Conservation (phyloP, 495 filamentous ascomycete genomes). For the Hypoxylon perforatum region DNA sequence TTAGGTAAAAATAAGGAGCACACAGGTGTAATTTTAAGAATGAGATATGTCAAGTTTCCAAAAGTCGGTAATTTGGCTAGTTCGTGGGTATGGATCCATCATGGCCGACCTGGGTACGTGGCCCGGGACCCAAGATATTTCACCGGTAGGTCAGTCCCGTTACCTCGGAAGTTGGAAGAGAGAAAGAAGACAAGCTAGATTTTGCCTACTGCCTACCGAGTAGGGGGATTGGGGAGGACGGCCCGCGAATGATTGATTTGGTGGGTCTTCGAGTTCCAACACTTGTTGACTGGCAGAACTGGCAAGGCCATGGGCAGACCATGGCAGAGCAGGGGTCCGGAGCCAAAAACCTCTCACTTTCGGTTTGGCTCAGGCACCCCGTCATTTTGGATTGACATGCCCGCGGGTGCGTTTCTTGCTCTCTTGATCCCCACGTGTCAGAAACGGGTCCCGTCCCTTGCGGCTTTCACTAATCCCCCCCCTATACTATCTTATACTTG, state of each 20-base stretch:
- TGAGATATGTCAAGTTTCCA: too few relatives aligned
- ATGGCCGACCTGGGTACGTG: too few relatives aligned
- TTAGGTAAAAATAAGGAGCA: too few relatives aligned
- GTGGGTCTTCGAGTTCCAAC: constrained; percentile 26
- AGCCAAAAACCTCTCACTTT: constrained; percentile 28
- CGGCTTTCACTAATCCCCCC: too few relatives aligned
- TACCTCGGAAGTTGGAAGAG: constrained; percentile 17
- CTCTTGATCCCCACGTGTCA: constrained; percentile 40
- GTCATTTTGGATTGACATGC: constrained; percentile 36
- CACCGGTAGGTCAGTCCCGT: neutral
- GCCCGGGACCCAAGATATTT: neutral
- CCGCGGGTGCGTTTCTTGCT: constrained; percentile 22
- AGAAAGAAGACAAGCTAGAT: constrained; percentile 9
- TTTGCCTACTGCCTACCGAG: constrained; percentile 27
- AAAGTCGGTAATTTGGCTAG: too few relatives aligned
- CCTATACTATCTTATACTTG: too few relatives aligned
- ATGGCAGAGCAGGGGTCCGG: constrained; percentile 22
- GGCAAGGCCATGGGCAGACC: too few relatives aligned
- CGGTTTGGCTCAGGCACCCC: constrained; percentile 41
- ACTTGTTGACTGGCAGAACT: constrained; percentile 11
- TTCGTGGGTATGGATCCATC: too few relatives aligned
- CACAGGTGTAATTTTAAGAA: too few relatives aligned
- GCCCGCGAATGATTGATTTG: constrained; percentile 41
- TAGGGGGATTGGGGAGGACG: constrained; percentile 38
- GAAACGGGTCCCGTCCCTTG: constrained; percentile 23